Base-by-base conservation (phyloP, 495 filamentous ascomycete genomes). In the Talaromyces wortmannii region DNA sequence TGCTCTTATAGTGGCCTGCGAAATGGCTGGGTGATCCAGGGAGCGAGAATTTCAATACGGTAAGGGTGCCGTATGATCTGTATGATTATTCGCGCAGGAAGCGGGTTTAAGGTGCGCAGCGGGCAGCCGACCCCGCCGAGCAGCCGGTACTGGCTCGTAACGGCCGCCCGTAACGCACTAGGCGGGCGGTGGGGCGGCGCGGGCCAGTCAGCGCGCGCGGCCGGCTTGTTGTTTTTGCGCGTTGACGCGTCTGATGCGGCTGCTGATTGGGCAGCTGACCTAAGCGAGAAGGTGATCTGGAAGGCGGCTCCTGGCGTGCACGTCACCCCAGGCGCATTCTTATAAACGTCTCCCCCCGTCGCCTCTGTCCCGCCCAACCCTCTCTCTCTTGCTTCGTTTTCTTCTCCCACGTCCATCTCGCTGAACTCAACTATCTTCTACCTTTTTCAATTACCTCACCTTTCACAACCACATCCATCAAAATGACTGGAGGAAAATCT, bases 401-500 rank as follows among this genome's bases (percentile, higher is more conserved):
- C 68, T 60, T 65, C 60, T 64, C 62, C 17, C 13, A 18, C 40
- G 31, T 56, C 55, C 32, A 23, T 42, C 53, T 50, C 13, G 47
- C 55, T 52, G 33, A 54, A 51, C 48, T 61, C 62, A 61, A 53
- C 53, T 55, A 63, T 36, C 56, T 57, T 50, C 54, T 60, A 49
- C 56, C 55, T 50, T 45, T 55, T 55, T 45, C 67, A 64, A 70
- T 57, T 49, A 62, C 58, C 56, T 55, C 62, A 48, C 36, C 52
- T 52, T 58, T 59, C 52, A 60, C 63, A 73, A 65, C 60, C 66
- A 68, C 65, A 69, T 65, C 73, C 65, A 71, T 83, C 87, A 96
- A 91, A 86, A 97, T 97, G 92, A 95, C 92, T 89, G 87, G 86
- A 79, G 90, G 92, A 79, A 97, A 97, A 80, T 97, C 92, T 71